Conservation (phyloP, 495 filamentous ascomycete species). For the Talaromyces borbonicus region DNA sequence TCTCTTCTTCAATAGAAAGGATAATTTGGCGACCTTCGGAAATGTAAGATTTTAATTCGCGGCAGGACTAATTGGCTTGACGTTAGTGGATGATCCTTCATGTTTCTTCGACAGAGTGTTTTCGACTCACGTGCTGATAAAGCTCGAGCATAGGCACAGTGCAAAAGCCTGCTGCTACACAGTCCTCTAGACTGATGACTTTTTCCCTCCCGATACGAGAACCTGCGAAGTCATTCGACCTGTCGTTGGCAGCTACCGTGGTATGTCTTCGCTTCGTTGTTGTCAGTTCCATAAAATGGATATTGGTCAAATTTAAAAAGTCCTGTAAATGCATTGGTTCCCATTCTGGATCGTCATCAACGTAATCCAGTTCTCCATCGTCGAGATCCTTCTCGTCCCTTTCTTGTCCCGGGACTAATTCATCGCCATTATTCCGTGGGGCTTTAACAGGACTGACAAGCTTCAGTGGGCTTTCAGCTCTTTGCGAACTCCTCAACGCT, state of each 20-base stretch:
- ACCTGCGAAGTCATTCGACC: slow-evolving; percentile 32
- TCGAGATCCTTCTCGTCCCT: slow-evolving; percentile 15
- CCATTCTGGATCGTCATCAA: slow-evolving; percentile 27
- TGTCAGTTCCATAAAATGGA: slow-evolving; percentile 91
- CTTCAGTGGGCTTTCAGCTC: slow-evolving; percentile 4
- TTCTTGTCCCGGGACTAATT: slow-evolving; percentile 2
- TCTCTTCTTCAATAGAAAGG: slow-evolving; percentile 77
- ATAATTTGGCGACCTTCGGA: slow-evolving; percentile 81
- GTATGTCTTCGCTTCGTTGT: slow-evolving; percentile 90
- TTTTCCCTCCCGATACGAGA: background rate
- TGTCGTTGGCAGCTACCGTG: slow-evolving; percentile 46
- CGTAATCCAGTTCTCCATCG: slow-evolving; percentile 10
- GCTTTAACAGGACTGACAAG: slow-evolving; percentile 16
- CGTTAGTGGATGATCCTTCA: slow-evolving; percentile 6
- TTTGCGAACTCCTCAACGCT: background rate
- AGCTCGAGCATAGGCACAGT: slow-evolving; percentile 87
- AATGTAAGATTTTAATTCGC: slow-evolving; percentile 90
- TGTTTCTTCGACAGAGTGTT: background rate
- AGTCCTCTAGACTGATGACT: slow-evolving; percentile 52
- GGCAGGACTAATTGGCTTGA: slow-evolving; percentile 61
- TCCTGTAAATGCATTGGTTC: slow-evolving; percentile 80
- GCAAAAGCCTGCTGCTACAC: slow-evolving; percentile 81
- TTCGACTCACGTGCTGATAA: slow-evolving; percentile 78
- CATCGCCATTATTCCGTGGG: slow-evolving; percentile 2
- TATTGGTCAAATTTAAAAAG: slow-evolving; percentile 89